Base-by-base conservation (phyloP, 345 rosid genomes). In the Stellera chamaejasme region DNA sequence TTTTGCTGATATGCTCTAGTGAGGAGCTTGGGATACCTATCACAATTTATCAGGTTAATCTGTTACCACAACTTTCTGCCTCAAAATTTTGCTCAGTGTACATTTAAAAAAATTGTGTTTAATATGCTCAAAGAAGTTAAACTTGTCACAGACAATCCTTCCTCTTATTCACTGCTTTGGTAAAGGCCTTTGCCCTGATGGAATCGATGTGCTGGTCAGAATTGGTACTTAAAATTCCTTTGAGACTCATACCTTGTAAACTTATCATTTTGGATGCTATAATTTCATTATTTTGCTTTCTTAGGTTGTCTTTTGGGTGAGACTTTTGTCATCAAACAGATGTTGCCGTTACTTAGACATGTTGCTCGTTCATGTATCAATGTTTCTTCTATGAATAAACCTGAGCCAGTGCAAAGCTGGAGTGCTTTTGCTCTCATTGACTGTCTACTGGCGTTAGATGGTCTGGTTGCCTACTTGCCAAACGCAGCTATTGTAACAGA, bases 1-100 rank as follows among this genome's bases (percentile, higher is more conserved):
- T 91, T 71, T 70, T 91, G 67, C 75, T 91, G 66, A 81, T 91
- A 64, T 82, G 87, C 66, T 87, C 98, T 43, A 81, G 95, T 61
- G 98, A 91, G 79, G 98, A 91, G 81, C 90, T 87, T 63, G 98
- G 96, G 60, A 72, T 72, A 69, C 96, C 96, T 52, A 69, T 91
- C 60, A 85, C 96, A 45, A 76, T 87, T 60, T 84, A 82, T 77
- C 96, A 91, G 97, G 96, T 90, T 68, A 64, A 60, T 27, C 48
- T 71, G 54, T 52, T 49, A 47, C 54, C 59, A 39, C 11, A 14
- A 0, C 26, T 48, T 27, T n/a, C 28, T 39, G 5, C 10, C 26
- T 52, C 25, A 43, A 19, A 19, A 19, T 19, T 19, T 19, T 19
- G 23, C 23, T 19, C 23, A 54, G 52, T 14, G 45, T 43, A 47